Base-by-base conservation (phyloP, 176 grass and related monocot genomes). In the Thinopyrum elongatum region DNA sequence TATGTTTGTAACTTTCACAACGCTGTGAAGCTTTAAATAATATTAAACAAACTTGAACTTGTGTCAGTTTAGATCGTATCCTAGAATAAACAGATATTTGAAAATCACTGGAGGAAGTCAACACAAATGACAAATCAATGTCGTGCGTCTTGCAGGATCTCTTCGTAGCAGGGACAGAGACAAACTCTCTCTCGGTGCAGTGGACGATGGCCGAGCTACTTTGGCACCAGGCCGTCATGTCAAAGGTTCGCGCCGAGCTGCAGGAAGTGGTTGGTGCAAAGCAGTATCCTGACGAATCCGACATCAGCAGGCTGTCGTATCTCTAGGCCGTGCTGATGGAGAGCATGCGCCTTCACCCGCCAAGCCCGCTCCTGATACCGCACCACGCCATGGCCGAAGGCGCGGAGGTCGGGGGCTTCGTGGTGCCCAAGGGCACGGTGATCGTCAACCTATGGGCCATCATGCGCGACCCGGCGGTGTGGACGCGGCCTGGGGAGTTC, bases 161-260 rank as follows among this genome's bases (percentile, higher is more conserved):
- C 0, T 89, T 85, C 3, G 35, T 61, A 0, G 89, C 89, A 4
- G 94, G 89, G 26, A 90, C 83, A 0, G 89, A 90, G 21, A 91
- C 91, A 42, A 91, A 68, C 53, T 80, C 87, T 44, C 69, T 93
- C 62, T 58, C 75, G 8, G 72, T 92, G 23, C 82, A 94, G 44
- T 97, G 91, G 91, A 65, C 82, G 39, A 95, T 93, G 89, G 78
- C 84, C 0, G 89, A 93, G 78, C 91, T 96, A 16, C 85, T 96
- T 23, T 82, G 83, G 19, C 73, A 96, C 14, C 91, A 87, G 0
- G 28, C 58, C 7, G 69, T 31, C 17, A 87, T 96, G 91, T 81
- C 82, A 10, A 92, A 91, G 69, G 87, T 82, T 15, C 87, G 61
- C 6, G 78, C 66, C 14, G 91, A 96, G 87, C 28, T 93, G 7